Evolutionary conservation across 331 rosid genomes (phyloP).

Genomic region (Rosa hybrid): DNA sequence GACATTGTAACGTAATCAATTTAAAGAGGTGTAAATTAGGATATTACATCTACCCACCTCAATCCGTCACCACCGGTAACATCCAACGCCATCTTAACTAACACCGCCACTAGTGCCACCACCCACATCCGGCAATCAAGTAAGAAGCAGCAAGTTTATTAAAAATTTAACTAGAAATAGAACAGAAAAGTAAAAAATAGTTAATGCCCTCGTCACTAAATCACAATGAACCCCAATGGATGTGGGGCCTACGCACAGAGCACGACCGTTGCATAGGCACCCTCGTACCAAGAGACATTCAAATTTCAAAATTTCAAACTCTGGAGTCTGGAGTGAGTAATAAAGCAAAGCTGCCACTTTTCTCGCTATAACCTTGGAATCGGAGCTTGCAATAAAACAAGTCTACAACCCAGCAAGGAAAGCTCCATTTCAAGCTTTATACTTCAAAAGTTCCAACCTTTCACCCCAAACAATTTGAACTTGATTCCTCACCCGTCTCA

Average conservation of each 20-base stretch:
- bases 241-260: slow-evolving; percentile 21
- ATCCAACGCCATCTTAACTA: too few relatives aligned
- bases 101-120: too few relatives aligned
- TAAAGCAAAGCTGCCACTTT: slow-evolving; percentile 41
- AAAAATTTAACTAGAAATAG: neutral
- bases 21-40: too few relatives aligned
- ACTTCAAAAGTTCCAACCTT: slow-evolving; percentile 1
- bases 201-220: neutral
- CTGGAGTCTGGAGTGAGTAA: neutral
- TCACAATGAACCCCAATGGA: neutral
- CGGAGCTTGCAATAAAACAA: slow-evolving; percentile 22
- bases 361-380: slow-evolving; percentile 28
- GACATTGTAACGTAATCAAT: too few relatives aligned
- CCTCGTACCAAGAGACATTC: slow-evolving; percentile 31
- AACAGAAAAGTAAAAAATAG: neutral
- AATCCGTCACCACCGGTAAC: too few relatives aligned
- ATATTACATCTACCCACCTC: too few relatives aligned
- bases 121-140: neutral
- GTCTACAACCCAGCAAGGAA: neutral
- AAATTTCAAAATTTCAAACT: slow-evolving; percentile 51
- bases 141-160: neutral
- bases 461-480: neutral
- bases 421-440: slow-evolving; percentile 25
- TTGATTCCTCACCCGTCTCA: neutral
- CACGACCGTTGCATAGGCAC: slow-evolving; percentile 34